Base-by-base conservation (phyloP, 1,284 basidiomycete species). In the Coniferiporia sulphurascens region DNA sequence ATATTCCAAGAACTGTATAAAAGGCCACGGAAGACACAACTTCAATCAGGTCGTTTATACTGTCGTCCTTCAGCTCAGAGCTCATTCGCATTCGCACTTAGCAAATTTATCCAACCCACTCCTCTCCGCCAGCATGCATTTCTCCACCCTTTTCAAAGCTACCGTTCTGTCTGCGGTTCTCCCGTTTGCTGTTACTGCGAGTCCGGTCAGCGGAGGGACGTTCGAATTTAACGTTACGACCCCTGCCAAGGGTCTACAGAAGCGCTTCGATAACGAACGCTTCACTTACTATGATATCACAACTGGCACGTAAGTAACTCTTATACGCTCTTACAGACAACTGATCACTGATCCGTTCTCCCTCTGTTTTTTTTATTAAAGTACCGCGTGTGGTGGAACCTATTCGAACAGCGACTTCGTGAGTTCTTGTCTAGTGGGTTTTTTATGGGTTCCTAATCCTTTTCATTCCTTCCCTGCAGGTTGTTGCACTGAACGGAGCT, bases 281-380 rank as follows among this genome's bases (percentile, higher is more conserved):
- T 65, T 63, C 49, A 66, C 65, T 6, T 64, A 62, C 48, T 66
- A 64, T 49, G 48, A 60, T 17, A 55, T 46, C n/a, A 61, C 63
- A 10, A n/a, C 52, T 15, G 83, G 83, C 41, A 63, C 79, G 84
- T 85, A 64, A 71, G 81, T 73, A 9, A 32, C 53, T 19, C 19
- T n/a, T 4, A 34, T 48, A 45, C 34, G 27, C 27, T 5, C 55
- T 44, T 13, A 27, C 48, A 21, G 27, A 17, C 6, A 36, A 52
- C 4, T 46, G 15, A 45, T 15, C 22, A 10, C 27, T 17, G 15
- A 21, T 7, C 35, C 45, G 19, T 21, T 48, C 6, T 22, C 45
- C 32, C 22, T 10, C 46, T 36, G 22, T 36, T 9, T 48, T 38
- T 6, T 15, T 8, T 12, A 41, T 41, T 41, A 12, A 10, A 57